Base-by-base conservation (phyloP, 140 eudicot species). In the Cichorium intybus region DNA sequence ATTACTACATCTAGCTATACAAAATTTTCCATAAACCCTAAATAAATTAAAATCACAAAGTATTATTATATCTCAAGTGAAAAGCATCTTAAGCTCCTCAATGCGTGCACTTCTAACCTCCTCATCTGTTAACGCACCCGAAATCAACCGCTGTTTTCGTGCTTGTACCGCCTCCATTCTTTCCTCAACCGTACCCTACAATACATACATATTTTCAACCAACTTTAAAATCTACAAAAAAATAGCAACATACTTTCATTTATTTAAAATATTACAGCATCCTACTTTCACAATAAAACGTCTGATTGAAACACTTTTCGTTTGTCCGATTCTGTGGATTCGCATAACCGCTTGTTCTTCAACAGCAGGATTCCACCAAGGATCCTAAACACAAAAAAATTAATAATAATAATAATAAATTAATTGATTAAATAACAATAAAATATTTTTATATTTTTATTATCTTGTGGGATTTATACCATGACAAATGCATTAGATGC, bases 271-370 rank as follows among this genome's bases (percentile, higher is more conserved):
- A n/a, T n/a, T n/a, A n/a, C n/a, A n/a, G n/a, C n/a, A n/a, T n/a
- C n/a, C n/a, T 80, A 92, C 98, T 91, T 88, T 88, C 55, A 92
- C 84, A 24, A 85, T 92, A 62, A 92, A 92, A 55, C 96, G 81
- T 70, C 83, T 85, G 64, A 92, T 92, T 10, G 41, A 68, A 29
- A 92, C 98, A 20, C 65, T 75, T 66, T 83, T 85, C 7, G 87
- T 85, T 79, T 92, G 98, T 68, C 98, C 98, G 66, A 92, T 92
- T 39, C 96, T 95, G 74, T 92, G 98, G 34, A 92, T 88, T 35
- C 95, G 96, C 98, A 92, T 92, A 55, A 92, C 98, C 10, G 96
- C 96, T 88, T 92, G 98, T 66, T 88, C 96, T 78, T 92, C 96
- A 17, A 92, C 96, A 55, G 96, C 98, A 15, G 98, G 98, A 78